Base-by-base conservation (phyloP, 176 grass and related monocot genomes). In the Juncus effusus region DNA sequence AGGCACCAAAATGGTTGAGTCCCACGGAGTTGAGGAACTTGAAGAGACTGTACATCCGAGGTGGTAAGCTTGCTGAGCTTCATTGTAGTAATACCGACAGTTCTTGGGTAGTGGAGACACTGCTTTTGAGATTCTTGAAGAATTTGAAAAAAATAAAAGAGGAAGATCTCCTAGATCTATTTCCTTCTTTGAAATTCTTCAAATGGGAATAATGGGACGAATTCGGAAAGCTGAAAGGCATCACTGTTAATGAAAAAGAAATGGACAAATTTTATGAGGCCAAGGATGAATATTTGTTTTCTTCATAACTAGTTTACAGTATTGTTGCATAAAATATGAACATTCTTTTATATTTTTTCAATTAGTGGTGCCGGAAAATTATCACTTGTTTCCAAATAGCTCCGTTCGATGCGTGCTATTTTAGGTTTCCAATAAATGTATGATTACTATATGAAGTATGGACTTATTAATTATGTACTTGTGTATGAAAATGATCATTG, bases 1-100 rank as follows among this genome's bases (percentile, higher is more conserved):
- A 62, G 61, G 58, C 78, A 2, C 90, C 80, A 12, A 10, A 37
- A 3, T 95, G 86, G 86, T 77, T 89, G 9, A 72, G 12, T 15
- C 83, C 77, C 0, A 36, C 15, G 51, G 76, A 72, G 61, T 62
- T 95, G 16, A 4, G 1, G 8, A 40, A 13, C 36, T 42, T 95
- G 42, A 83, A 78, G 51, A 86, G 51, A 38, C 63, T 95, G 64
- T 89, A 95, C 56, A 76, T 47, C 0, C 44, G 44, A 47, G 44
- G 44, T 6, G 44, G 44, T 6, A 47, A 47, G 4, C 44, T 47
- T 47, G 9, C 44, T 2, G 4, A 9, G 6, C 9, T 47, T 47
- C 6, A 0, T 2, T 1, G 6, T 47, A 47, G 9, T 9, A 47
- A 47, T 9, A 1, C 44, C 44, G 1, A 16, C 13, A 2, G 0